Conservation (phyloP, 768 basidiomycete species). For the Fomitopsis serialis region DNA sequence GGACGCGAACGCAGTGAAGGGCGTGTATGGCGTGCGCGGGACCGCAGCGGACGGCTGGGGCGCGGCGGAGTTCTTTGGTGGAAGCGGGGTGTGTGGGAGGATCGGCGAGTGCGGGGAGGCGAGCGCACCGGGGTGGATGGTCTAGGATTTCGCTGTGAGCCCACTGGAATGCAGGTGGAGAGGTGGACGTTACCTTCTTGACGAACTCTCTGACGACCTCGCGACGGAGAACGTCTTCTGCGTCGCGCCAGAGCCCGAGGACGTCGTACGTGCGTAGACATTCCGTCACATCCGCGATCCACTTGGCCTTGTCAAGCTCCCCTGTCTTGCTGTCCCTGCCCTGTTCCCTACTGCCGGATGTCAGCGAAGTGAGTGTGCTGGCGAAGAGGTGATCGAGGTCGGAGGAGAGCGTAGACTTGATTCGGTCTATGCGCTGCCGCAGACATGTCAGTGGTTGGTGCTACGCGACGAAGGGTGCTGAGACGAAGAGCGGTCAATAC, state of each 20-base stretch:
- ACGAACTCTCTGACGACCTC: conserved; percentile 74
- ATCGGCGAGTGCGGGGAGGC: conserved; percentile 68
- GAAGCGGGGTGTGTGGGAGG: conserved; percentile 71
- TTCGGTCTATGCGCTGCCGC: conserved; percentile 71
- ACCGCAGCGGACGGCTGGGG: conserved; percentile 40
- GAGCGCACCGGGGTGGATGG: conserved; percentile 68
- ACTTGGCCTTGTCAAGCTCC: conserved; percentile 62
- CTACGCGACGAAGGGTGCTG: conserved; percentile 4
- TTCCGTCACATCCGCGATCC: conserved; percentile 64
- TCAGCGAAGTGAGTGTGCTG: conserved; percentile 47
- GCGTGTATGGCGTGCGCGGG: conserved; percentile 50
- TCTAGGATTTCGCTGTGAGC: conserved; percentile 36
- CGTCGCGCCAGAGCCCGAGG: conserved; percentile 78
- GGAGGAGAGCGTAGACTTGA: conserved; percentile 78
- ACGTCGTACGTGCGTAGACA: conserved; percentile 77
- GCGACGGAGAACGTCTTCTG: conserved; percentile 77
- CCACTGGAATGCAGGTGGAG: not conserved
- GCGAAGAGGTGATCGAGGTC: conserved; percentile 84
- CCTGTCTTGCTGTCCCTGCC: conserved; percentile 38
- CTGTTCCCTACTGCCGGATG: conserved; percentile 32
- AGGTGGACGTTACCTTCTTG: conserved; percentile 52
- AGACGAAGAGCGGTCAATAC: too few species aligned
- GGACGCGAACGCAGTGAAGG: conserved; percentile 41
- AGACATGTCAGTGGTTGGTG: conserved; percentile 4
- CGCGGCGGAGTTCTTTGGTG: conserved; percentile 19